phyloP scores from a whole-genome alignment of 805 yeast genomes.

The Jamesozyma lodderae region DNA sequence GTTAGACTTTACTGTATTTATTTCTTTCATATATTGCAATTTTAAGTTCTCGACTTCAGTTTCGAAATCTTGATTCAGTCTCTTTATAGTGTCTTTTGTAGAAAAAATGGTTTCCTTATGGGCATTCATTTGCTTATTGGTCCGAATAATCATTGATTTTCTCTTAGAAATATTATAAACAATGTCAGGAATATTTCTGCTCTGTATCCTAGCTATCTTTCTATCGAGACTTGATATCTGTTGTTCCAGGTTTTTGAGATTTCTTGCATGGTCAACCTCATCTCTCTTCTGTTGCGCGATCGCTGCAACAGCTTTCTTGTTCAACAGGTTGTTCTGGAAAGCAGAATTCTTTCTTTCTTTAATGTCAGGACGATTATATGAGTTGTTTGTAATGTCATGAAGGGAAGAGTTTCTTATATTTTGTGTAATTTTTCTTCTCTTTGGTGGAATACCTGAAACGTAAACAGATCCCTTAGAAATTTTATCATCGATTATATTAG shows the following conservation, averaged over 20 bases:
- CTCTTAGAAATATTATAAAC: slow-evolving; percentile 23
- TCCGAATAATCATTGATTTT: slow-evolving; percentile 14
- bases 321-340: not conserved
- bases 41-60: not conserved
- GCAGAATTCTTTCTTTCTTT: not conserved
- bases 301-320: slow-evolving; percentile 3
- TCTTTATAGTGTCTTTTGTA: slow-evolving; percentile 6
- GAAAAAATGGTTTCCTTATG: not conserved
- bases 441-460: not conserved
- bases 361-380: not conserved
- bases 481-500: too few species aligned
- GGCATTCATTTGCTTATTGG: slow-evolving; percentile 14
- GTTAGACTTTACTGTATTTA: not conserved
- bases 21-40: not conserved
- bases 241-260: slow-evolving; percentile 1
- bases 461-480: too few species aligned
- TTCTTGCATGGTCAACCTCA: slow-evolving; percentile 1
- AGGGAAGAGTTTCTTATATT: not conserved
- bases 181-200: slow-evolving; percentile 20
- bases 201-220: slow-evolving; percentile 5
- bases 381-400: slow-evolving; percentile 6
- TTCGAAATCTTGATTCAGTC: slow-evolving; percentile 2
- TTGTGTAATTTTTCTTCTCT: not conserved
- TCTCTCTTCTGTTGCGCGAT: slow-evolving; percentile 5
- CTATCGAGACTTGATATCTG: slow-evolving; percentile 3